A percentile compares a stretch with the other conserved stretches of the same genome.
Conservation (phyloP, 2,329 filamentous ascomycete species). For the Diaporthe humulicola region DNA sequence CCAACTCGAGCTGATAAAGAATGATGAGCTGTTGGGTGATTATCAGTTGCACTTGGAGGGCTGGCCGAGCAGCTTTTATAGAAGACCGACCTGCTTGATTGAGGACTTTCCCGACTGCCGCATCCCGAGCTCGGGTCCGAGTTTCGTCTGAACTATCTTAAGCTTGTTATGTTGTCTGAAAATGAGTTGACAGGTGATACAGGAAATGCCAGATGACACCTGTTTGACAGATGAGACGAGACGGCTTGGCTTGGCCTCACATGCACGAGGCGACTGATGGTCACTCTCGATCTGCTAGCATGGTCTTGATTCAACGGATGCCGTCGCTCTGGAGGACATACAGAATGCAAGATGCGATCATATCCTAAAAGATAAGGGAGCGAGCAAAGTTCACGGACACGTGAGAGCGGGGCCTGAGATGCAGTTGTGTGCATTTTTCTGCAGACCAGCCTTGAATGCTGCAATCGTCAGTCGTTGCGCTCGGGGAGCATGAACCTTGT, state of each 20-base stretch:
- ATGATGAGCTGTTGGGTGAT: neutral
- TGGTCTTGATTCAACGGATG: fast-evolving
- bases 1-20: neutral
- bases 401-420: neutral
- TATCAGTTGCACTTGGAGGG: neutral
- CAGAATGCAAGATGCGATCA: neutral
- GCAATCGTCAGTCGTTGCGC: neutral
- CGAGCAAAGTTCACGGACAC: neutral
- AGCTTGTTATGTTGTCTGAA: neutral
- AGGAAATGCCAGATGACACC: slow-evolving; percentile 5
- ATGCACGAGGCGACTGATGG: neutral
- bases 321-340: neutral
- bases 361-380: neutral
- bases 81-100: neutral
- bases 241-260: slow-evolving; percentile 9
- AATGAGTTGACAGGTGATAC: slow-evolving; percentile 23
- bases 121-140: no score
- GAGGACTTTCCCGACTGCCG: neutral
- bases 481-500: neutral
- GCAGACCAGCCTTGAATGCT: neutral
- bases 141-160: neutral
- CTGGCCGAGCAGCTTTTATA: neutral
- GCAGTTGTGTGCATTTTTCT: neutral
- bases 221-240: slow-evolving; percentile 29
- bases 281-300: neutral